phyloP scores from a whole-genome alignment of 2,329 filamentous ascomycete genomes.

The Ceratocystis lukuohia region DNA sequence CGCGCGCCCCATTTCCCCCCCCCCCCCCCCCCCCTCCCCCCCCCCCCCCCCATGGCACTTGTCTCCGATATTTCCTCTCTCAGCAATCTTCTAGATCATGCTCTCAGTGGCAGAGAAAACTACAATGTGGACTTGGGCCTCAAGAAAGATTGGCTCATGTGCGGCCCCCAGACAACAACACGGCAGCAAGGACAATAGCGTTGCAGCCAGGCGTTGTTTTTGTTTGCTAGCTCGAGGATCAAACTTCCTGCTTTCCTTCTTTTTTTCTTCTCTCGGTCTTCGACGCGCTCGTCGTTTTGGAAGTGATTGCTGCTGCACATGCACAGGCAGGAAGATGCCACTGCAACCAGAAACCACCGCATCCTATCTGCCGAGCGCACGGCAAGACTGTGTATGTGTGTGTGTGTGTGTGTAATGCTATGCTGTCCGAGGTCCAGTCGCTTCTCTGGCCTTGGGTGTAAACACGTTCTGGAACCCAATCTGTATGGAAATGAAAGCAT shows the following conservation, averaged over 20 bases:
- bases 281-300: neutral
- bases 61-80: neutral
- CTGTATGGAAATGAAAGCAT: neutral
- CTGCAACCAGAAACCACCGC: neutral
- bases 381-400: neutral
- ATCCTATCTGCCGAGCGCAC: neutral
- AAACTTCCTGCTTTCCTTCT: neutral
- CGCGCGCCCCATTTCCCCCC: neutral
- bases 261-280: neutral
- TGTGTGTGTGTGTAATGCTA: neutral
- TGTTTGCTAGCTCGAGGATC: neutral
- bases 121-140: neutral
- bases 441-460: neutral
- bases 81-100: slow-evolving; percentile 5
- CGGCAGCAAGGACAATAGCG: neutral
- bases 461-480: neutral
- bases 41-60: neutral
- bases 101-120: neutral
- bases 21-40: neutral
- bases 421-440: neutral
- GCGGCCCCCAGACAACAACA: neutral
- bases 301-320: neutral
- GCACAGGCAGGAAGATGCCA: neutral
- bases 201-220: neutral
- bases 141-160: too few relatives aligned